Percentiles rank a stretch among this genome's conserved stretches.
Conservation (phyloP, 2,329 filamentous ascomycete genomes). For the Pseudogymnoascus sp. region DNA sequence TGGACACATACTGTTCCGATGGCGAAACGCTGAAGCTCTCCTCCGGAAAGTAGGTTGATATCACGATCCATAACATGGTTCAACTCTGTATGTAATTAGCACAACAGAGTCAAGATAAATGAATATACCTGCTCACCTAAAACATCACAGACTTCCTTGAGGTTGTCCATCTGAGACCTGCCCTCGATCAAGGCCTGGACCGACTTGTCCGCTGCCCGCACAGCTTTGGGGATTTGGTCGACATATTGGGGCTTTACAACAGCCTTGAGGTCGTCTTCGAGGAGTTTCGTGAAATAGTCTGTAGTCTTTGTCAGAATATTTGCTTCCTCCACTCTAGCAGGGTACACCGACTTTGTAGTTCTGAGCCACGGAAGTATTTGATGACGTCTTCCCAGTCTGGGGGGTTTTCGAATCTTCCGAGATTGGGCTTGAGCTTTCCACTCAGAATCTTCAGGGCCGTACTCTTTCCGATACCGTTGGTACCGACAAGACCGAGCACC, state of each 20-base stretch:
- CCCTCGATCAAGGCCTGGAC: constrained; percentile 73
- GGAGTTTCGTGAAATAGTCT: constrained; percentile 98
- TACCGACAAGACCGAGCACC: constrained; percentile 92
- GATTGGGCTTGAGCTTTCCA: constrained; percentile 95
- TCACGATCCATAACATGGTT: constrained; percentile 88
- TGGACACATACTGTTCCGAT: constrained; percentile 95
- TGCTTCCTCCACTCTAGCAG: background rate
- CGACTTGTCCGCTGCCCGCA: constrained; percentile 71
- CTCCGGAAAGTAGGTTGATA: constrained; percentile 83
- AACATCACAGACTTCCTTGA: constrained; percentile 72
- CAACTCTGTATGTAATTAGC: constrained; percentile 51
- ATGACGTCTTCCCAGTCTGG: constrained; percentile 99
- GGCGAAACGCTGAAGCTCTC: constrained; percentile 95
- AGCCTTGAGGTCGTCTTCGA: constrained; percentile 95
- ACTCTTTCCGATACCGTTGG: constrained; percentile 99
- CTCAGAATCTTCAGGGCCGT: constrained; percentile 98
- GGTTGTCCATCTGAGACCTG: constrained; percentile 69
- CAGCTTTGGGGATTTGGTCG: constrained; percentile 90
- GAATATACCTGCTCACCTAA: constrained; percentile 44
- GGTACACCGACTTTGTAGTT: constrained; percentile 73
- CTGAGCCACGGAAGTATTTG: constrained; percentile 95
- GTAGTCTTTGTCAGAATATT: constrained; percentile 18
- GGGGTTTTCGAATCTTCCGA: constrained; percentile 90
- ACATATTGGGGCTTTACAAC: constrained; percentile 99
- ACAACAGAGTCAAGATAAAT: background rate